Conservation (phyloP, 768 basidiomycete species). For the Mycena kentingensis region DNA sequence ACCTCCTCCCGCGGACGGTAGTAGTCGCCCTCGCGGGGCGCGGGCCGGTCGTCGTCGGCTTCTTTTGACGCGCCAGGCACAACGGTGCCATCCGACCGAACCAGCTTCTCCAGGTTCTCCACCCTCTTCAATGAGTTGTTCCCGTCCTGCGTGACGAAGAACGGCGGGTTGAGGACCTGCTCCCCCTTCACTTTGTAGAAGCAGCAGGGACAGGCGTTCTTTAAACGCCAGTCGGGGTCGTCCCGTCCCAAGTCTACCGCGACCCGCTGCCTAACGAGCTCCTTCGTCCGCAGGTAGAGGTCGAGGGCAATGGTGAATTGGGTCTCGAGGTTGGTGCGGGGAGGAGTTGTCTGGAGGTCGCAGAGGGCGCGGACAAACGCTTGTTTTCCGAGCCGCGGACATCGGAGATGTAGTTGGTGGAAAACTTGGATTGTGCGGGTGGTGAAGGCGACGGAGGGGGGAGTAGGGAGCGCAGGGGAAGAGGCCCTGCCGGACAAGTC, state of each 20-base stretch:
- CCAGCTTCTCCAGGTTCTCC: slow-evolving; percentile 5
- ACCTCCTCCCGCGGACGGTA: neutral
- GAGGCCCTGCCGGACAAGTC: slow-evolving; percentile 16
- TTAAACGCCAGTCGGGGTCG: slow-evolving; percentile 32
- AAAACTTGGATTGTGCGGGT: slow-evolving; percentile 9
- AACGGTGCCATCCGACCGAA: slow-evolving; percentile 23
- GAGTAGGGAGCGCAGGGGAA: slow-evolving; percentile 16
- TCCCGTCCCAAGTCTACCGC: slow-evolving; percentile 28
- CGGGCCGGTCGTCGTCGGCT: slow-evolving; percentile 26
- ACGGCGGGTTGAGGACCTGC: slow-evolving; percentile 23
- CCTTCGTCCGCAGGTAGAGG: slow-evolving; percentile 32
- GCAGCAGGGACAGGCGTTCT: slow-evolving; percentile 40
- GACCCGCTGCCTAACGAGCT: slow-evolving; percentile 23
- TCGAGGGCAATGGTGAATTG: slow-evolving; percentile 36
- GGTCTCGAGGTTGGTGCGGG: slow-evolving; percentile 1
- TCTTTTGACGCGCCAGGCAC: slow-evolving; percentile 29
- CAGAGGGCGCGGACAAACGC: slow-evolving; percentile 24
- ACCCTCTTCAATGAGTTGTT: slow-evolving; percentile 37
- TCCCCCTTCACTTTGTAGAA: slow-evolving; percentile 36
- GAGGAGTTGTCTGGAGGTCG: slow-evolving; percentile 14
- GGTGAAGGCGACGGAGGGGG: slow-evolving; percentile 16
- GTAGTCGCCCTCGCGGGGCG: slow-evolving; percentile 4
- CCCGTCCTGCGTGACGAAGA: slow-evolving; percentile 33
- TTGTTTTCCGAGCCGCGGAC: no score
- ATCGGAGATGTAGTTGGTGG: slow-evolving; percentile 1